A percentile compares a stretch with the other conserved stretches of the same genome.
Conservation (phyloP, 371 early-diverging fungal species). For the Rhizomucor pusillus region DNA sequence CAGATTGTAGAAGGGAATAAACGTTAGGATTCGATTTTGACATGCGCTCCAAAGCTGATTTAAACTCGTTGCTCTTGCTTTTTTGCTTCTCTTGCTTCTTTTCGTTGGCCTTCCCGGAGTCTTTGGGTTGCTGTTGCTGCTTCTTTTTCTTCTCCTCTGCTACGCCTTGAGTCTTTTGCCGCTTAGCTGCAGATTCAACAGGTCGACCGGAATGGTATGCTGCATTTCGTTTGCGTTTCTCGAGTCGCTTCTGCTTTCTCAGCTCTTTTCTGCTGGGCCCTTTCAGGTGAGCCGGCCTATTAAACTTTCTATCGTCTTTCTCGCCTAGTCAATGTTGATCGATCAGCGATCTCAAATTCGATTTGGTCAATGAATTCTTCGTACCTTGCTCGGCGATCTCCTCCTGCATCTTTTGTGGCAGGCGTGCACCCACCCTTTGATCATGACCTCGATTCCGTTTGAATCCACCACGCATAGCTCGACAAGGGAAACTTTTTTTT, state of each 20-base stretch:
- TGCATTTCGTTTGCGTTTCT: constrained; percentile 37
- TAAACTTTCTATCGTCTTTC: constrained; percentile 37
- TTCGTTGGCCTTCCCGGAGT: background rate
- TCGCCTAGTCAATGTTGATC: constrained; percentile 10
- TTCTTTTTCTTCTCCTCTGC: background rate
- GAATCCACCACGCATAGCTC: no score
- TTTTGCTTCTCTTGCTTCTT: background rate
- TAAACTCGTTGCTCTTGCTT: constrained; percentile 1
- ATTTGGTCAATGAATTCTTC: no score
- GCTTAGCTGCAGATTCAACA: constrained; percentile 19
- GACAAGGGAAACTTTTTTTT: no score
- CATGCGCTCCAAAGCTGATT: constrained; percentile 50
- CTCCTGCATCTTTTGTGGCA: background rate
- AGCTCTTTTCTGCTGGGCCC: constrained; percentile 32
- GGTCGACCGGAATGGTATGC: constrained; percentile 15
- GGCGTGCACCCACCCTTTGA: background rate
- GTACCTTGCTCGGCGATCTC: background rate
- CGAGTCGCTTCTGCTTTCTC: constrained; percentile 41
- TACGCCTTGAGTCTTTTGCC: constrained; percentile 19
- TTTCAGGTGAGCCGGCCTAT: constrained; percentile 27
- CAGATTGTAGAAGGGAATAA: constrained; percentile 62
- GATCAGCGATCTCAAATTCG: background rate
- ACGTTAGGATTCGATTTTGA: constrained; percentile 68
- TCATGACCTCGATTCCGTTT: background rate
- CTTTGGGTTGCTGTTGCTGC: constrained; percentile 5